A percentile compares a stretch with the other conserved stretches of the same genome.
Evolutionary conservation across 2,329 filamentous ascomycete genomes (phyloP).

Genomic region (Cryphonectria nitschkei): DNA sequence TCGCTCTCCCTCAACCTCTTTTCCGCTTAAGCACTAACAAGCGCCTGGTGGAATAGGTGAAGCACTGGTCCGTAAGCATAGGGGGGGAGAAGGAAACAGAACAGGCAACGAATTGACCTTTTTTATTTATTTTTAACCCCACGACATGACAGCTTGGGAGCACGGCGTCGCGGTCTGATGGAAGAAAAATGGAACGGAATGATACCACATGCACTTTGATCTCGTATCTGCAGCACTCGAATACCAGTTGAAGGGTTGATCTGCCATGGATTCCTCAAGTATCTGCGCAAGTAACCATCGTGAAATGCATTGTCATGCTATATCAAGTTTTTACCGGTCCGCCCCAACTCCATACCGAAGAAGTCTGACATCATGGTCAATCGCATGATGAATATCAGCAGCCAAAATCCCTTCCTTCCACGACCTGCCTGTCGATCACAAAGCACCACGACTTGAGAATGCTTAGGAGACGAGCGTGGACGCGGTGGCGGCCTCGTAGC

Average conservation of each 20-base stretch:
- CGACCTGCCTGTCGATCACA: slow-evolving; percentile 15
- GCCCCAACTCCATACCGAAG: slow-evolving; percentile 51
- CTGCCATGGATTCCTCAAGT: slow-evolving; percentile 2
- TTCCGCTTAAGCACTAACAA: not conserved
- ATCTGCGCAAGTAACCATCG: slow-evolving; percentile 7
- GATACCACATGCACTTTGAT: slow-evolving; percentile 5
- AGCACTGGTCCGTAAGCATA: not conserved
- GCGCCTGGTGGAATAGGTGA: not conserved
- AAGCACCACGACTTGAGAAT: slow-evolving; percentile 25
- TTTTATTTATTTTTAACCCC: too few species aligned
- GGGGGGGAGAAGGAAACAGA: not conserved
- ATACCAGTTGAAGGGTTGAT: not conserved
- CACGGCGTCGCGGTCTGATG: not conserved
- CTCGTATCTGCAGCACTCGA: not conserved
- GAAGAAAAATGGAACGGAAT: not conserved
- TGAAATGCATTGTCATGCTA: slow-evolving; percentile 16
- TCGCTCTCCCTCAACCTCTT: not conserved
- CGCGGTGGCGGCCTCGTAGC: slow-evolving; percentile 97
- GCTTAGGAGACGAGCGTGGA: slow-evolving; percentile 89
- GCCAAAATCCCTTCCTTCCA: slow-evolving; percentile 30
- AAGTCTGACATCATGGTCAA: slow-evolving; percentile 36
- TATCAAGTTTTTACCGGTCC: slow-evolving; percentile 11
- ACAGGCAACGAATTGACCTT: not conserved
- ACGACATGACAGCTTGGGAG: not conserved
- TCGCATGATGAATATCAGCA: slow-evolving; percentile 15